phyloP scores from a whole-genome alignment of 2,329 filamentous ascomycete species.

The Chrysosporium queenslandicum region DNA sequence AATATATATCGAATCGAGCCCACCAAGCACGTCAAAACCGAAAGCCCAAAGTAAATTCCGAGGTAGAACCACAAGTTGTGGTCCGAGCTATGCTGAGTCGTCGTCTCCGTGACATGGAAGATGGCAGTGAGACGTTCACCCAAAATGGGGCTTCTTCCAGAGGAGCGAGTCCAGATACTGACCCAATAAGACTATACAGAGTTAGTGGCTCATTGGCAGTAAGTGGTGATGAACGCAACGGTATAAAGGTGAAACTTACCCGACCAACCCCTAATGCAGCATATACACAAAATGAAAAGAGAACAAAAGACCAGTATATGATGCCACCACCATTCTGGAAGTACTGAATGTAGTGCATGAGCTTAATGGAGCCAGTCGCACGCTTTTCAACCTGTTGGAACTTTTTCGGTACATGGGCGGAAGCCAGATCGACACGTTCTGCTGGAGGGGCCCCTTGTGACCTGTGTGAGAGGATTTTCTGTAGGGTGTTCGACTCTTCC shows the following conservation, averaged over 20 bases:
- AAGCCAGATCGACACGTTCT: slow-evolving; percentile 15
- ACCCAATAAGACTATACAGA: slow-evolving; percentile 38
- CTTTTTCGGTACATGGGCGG: slow-evolving; percentile 44
- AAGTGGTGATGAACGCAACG: background rate
- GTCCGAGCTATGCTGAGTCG: background rate
- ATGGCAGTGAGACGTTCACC: slow-evolving; percentile 15
- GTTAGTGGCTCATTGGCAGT: background rate
- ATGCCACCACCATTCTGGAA: slow-evolving; percentile 56
- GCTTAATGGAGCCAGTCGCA: slow-evolving; percentile 59
- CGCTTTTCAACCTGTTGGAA: slow-evolving; percentile 68
- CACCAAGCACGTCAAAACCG: slow-evolving; percentile 47
- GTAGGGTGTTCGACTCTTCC: slow-evolving; percentile 32
- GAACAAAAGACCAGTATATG: slow-evolving; percentile 48
- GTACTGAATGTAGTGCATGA: slow-evolving; percentile 58
- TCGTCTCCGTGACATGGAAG: slow-evolving; percentile 12
- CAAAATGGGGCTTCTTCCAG: slow-evolving; percentile 17
- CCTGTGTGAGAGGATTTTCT: slow-evolving; percentile 35
- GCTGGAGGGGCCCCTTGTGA: slow-evolving; percentile 13
- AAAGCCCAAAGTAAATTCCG: slow-evolving; percentile 55
- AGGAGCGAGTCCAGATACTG: slow-evolving; percentile 37
- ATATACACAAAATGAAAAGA: slow-evolving; percentile 46
- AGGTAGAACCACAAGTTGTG: slow-evolving; percentile 53
- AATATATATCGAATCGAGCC: slow-evolving; percentile 55
- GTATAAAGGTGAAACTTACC: slow-evolving; percentile 28
- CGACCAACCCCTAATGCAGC: slow-evolving; percentile 46